Conservation (phyloP, 768 basidiomycete genomes). For the Suillus spraguei region DNA sequence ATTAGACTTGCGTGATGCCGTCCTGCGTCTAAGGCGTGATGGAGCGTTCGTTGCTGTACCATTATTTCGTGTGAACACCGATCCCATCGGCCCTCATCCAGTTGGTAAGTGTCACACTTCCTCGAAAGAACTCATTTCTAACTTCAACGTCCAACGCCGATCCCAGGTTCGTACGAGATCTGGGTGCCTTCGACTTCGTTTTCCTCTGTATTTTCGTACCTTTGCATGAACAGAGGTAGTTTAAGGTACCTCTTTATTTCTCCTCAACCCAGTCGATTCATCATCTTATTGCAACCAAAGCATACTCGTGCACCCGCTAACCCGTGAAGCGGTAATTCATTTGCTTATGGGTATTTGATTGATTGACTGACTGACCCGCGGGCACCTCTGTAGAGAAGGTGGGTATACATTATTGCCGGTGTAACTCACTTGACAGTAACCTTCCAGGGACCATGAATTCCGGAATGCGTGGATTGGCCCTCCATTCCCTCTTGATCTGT, state of each 20-base stretch:
- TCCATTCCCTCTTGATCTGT: slow-evolving; percentile 66
- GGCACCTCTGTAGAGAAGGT: slow-evolving; percentile 49
- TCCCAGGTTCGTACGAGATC: slow-evolving; percentile 75
- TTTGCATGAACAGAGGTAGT: slow-evolving; percentile 65
- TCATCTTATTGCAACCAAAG: slow-evolving; percentile 36
- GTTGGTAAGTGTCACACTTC: slow-evolving; percentile 49
- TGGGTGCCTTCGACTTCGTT: slow-evolving; percentile 82
- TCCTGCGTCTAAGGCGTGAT: slow-evolving; percentile 68
- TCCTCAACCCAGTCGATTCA: background rate
- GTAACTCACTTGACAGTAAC: background rate
- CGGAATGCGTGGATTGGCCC: slow-evolving; percentile 77
- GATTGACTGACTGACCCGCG: slow-evolving; percentile 6
- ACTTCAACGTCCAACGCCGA: background rate
- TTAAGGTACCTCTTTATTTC: slow-evolving; percentile 51
- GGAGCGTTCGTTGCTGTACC: slow-evolving; percentile 84
- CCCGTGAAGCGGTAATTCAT: slow-evolving; percentile 57
- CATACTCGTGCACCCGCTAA: slow-evolving; percentile 74
- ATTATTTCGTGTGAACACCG: slow-evolving; percentile 67
- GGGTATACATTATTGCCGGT: slow-evolving; percentile 21
- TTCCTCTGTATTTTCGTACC: slow-evolving; percentile 73
- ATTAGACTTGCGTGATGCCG: slow-evolving; percentile 68
- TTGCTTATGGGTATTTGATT: background rate
- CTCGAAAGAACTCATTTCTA: background rate
- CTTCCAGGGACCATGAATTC: slow-evolving; percentile 64
- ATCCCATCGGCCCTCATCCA: slow-evolving; percentile 76